These are phyloP conservation scores for Candida ulmi DNA, from an alignment of 805 yeast species.

Conservation along the genomic window DNA sequence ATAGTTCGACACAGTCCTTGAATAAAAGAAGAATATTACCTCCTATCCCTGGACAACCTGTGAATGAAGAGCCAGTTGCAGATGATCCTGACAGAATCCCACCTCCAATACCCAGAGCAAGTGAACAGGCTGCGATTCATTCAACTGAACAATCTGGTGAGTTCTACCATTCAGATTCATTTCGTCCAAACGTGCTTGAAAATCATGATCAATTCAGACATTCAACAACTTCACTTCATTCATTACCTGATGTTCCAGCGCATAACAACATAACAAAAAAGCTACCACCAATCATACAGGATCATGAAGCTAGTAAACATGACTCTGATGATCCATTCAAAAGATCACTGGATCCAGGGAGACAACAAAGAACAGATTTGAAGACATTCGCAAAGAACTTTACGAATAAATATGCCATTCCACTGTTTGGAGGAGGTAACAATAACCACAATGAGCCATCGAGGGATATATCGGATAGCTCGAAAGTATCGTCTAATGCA, in stretches of 20 bases:
- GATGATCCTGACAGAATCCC: constrained; percentile 10
- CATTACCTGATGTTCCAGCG: constrained; percentile 21
- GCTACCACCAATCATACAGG: constrained; percentile 1
- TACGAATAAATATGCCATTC: constrained; percentile 7
- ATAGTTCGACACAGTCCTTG: no score
- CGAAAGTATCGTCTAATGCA: constrained; percentile 10
- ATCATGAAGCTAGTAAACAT: background rate
- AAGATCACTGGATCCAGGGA: constrained; percentile 2
- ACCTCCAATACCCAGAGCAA: constrained; percentile 18
- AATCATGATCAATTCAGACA: background rate
- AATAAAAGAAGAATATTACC: constrained; percentile 20
- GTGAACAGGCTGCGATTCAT: constrained; percentile 2
- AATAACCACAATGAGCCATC: no score
- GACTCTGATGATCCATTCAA: background rate
- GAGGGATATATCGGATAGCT: background rate
- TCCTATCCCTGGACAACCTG: constrained; percentile 20
- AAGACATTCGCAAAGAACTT: constrained; percentile 14
- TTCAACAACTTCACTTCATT: constrained; percentile 11
- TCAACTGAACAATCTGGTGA: background rate
- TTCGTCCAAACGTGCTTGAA: background rate
- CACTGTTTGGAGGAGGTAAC: constrained; percentile 6
- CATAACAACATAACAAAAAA: constrained; percentile 5
- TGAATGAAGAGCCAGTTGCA: background rate
- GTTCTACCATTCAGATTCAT: background rate
- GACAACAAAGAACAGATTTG: constrained; percentile 4